Evolutionary conservation across 2,329 filamentous ascomycete species (phyloP).

Genomic region (Paraphoma sp.): DNA sequence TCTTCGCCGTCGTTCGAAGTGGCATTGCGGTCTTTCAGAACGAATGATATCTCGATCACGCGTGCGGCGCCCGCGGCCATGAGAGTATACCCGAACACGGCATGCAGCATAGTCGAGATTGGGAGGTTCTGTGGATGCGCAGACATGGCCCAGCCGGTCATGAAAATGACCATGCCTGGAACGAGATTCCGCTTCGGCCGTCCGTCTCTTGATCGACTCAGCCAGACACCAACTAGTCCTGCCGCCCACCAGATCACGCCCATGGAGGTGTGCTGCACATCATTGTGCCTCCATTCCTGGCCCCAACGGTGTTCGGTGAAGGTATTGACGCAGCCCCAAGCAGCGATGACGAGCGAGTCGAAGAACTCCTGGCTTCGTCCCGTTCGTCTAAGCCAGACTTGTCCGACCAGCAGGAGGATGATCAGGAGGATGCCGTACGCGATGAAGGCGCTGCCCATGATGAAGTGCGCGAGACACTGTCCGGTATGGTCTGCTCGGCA

Average conservation of each 20-base stretch:
- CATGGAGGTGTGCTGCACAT: constrained; percentile 99
- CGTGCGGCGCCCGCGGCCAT: constrained; percentile 87
- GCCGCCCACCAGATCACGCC: constrained; percentile 99
- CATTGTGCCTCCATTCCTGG: constrained; percentile 84
- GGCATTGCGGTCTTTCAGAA: constrained; percentile 75
- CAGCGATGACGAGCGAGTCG: constrained; percentile 87
- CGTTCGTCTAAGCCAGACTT: constrained; percentile 81
- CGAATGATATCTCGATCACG: constrained; percentile 89
- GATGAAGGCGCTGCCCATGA: constrained; percentile 97
- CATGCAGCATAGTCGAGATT: constrained; percentile 86
- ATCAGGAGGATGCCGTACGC: constrained; percentile 89
- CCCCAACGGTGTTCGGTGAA: constrained; percentile 99
- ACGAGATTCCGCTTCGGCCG: constrained; percentile 91
- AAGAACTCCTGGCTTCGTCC: constrained; percentile 96
- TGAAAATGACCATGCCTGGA: constrained; percentile 85
- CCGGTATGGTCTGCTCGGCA: constrained; percentile 90
- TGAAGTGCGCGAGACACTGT: constrained; percentile 95
- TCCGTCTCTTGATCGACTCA: constrained; percentile 83
- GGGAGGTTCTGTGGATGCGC: constrained; percentile 84
- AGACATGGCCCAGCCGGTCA: constrained; percentile 97
- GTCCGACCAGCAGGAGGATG: constrained; percentile 85
- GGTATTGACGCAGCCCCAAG: constrained; percentile 97
- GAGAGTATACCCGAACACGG: constrained; percentile 90
- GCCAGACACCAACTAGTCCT: constrained; percentile 88
- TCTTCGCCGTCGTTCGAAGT: constrained; percentile 72